Percentiles rank a stretch among this genome's conserved stretches.
phyloP scores from a whole-genome alignment of 2,329 filamentous ascomycete genomes.

The Thelonectria discophora region DNA sequence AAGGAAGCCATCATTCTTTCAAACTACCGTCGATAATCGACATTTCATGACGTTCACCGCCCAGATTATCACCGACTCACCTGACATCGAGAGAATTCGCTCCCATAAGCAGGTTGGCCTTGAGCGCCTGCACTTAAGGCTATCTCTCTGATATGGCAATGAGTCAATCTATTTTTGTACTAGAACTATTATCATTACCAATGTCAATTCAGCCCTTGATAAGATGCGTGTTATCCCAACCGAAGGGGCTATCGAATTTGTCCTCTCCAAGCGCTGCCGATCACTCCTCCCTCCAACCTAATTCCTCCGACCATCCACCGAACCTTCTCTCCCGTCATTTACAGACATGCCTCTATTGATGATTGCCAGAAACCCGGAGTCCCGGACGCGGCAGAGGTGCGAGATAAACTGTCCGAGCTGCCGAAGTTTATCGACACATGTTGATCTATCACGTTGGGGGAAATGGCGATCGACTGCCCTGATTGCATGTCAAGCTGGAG shows the following conservation, averaged over 20 bases:
- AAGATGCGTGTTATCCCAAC: not conserved
- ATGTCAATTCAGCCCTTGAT: not conserved
- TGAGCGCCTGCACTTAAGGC: not conserved
- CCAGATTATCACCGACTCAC: not conserved
- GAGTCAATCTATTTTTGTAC: not conserved
- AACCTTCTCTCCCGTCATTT: not conserved
- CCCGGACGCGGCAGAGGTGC: not conserved
- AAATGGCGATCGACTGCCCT: not conserved
- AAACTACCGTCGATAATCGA: too few relatives aligned
- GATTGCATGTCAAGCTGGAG: not conserved
- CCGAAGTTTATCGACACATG: conserved; percentile 11
- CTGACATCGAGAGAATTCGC: not conserved
- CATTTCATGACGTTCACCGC: too few relatives aligned
- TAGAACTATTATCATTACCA: not conserved
- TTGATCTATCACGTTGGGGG: not conserved
- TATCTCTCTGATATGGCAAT: not conserved
- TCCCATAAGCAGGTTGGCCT: not conserved
- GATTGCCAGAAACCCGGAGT: not conserved
- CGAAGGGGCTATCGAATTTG: not conserved
- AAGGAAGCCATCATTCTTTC: too few relatives aligned
- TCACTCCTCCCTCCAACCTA: not conserved
- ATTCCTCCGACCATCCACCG: not conserved
- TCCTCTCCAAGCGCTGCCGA: not conserved
- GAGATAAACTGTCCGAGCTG: not conserved
- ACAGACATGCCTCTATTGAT: not conserved